phyloP scores from a whole-genome alignment of 1,284 basidiomycete species.

The Austroboletus novae-zelandiae region DNA sequence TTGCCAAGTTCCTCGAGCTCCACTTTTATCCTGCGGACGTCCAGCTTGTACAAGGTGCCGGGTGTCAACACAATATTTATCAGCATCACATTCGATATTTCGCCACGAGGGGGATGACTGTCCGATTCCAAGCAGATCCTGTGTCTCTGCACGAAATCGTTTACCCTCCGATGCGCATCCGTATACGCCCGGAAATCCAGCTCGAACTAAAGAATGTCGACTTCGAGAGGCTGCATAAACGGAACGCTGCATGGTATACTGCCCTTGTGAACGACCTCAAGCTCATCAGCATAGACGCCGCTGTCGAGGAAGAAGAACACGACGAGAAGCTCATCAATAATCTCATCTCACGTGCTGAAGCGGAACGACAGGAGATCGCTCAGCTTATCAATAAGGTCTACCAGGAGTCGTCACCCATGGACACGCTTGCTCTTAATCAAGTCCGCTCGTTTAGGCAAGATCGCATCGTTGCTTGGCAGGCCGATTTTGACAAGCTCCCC shows the following conservation, averaged over 20 bases:
- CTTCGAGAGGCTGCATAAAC: slow-evolving; percentile 73
- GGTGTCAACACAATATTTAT: slow-evolving; percentile 94
- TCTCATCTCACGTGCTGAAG: slow-evolving; percentile 72
- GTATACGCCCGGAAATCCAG: slow-evolving; percentile 82
- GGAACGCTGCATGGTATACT: slow-evolving; percentile 71
- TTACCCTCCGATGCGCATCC: slow-evolving; percentile 86
- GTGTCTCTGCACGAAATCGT: slow-evolving; percentile 84
- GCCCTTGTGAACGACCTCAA: slow-evolving; percentile 72
- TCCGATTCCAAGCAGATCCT: slow-evolving; percentile 88
- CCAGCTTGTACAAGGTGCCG: slow-evolving; percentile 75
- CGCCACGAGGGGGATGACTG: slow-evolving; percentile 78
- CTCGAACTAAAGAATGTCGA: slow-evolving; percentile 89
- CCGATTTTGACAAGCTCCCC: slow-evolving; percentile 76
- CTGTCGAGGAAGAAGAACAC: slow-evolving; percentile 68
- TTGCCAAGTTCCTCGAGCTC: slow-evolving; percentile 89
- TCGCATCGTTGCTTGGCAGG: slow-evolving; percentile 95
- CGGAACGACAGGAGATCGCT: slow-evolving; percentile 74
- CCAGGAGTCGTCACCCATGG: slow-evolving; percentile 73
- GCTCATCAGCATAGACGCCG: slow-evolving; percentile 72
- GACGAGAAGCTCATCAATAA: slow-evolving; percentile 62
- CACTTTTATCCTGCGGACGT: slow-evolving; percentile 89
- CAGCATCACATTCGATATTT: slow-evolving; percentile 94
- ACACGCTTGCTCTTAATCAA: slow-evolving; percentile 87
- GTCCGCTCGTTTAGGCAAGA: slow-evolving; percentile 89
- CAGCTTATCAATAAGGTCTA: slow-evolving; percentile 80